Evolutionary conservation across 768 basidiomycete species (phyloP).

Genomic region (Hygrophorus pudorinus): DNA sequence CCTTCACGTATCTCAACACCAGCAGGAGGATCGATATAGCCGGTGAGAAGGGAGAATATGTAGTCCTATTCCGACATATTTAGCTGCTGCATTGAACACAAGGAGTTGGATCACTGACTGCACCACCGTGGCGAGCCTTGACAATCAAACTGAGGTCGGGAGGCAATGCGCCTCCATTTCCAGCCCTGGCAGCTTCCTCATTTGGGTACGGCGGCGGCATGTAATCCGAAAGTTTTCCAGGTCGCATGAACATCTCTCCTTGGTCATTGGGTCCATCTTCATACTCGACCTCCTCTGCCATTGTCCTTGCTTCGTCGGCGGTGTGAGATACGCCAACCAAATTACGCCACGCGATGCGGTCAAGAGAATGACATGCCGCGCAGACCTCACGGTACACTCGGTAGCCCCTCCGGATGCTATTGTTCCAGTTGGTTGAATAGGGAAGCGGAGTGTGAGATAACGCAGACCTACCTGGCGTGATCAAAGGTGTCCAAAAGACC

Average conservation of each 20-base stretch:
- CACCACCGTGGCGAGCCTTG: constrained; percentile 96
- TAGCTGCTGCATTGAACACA: not conserved
- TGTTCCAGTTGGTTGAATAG: constrained; percentile 7
- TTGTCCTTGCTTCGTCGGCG: constrained; percentile 74
- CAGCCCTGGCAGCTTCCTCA: constrained; percentile 92
- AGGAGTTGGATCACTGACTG: constrained; percentile 47
- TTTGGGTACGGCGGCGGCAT: constrained; percentile 93
- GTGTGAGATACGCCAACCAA: constrained; percentile 97
- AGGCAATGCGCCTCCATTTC: constrained; percentile 91
- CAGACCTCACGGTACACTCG: constrained; percentile 99
- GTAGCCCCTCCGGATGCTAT: constrained; percentile 89
- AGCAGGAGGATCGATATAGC: constrained; percentile 93
- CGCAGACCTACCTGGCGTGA: constrained; percentile 73
- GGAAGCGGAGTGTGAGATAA: constrained; percentile 7
- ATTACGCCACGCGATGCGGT: constrained; percentile 99
- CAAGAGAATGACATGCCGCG: constrained; percentile 96
- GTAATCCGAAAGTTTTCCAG: constrained; percentile 97
- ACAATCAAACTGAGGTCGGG: constrained; percentile 95
- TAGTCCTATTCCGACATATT: constrained; percentile 62
- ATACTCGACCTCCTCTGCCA: constrained; percentile 98
- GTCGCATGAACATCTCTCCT: constrained; percentile 98
- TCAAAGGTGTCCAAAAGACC: constrained; percentile 88
- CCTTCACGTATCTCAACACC: constrained; percentile 92
- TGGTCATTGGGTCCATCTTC: constrained; percentile 88
- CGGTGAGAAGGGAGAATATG: constrained; percentile 92